A percentile compares a stretch with the other conserved stretches of the same genome.
phyloP scores from a whole-genome alignment of 2,329 filamentous ascomycete species.

The Nannizzia gypsea region DNA sequence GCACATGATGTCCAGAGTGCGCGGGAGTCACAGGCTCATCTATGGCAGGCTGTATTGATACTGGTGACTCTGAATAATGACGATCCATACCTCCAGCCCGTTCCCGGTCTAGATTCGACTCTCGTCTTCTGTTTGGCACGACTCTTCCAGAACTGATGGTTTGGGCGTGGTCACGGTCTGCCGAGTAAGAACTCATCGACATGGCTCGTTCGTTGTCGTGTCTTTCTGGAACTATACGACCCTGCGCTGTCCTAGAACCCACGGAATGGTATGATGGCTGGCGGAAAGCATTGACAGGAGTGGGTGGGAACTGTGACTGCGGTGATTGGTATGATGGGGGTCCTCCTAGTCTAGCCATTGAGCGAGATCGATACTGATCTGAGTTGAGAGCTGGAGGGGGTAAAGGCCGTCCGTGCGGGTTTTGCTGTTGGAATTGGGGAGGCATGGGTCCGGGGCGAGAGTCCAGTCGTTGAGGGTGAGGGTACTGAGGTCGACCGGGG shows the following conservation, averaged over 20 bases:
- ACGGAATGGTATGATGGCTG: slow-evolving; percentile 57
- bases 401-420: slow-evolving; percentile 45
- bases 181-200: slow-evolving; percentile 79
- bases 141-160: slow-evolving; percentile 79
- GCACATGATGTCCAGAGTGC: slow-evolving; percentile 5
- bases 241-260: slow-evolving; percentile 75
- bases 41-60: slow-evolving; percentile 41
- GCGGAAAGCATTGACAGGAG: slow-evolving; percentile 64
- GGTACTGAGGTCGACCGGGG: slow-evolving; percentile 57
- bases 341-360: slow-evolving; percentile 64
- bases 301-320: slow-evolving; percentile 47
- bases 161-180: slow-evolving; percentile 66
- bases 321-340: slow-evolving; percentile 60
- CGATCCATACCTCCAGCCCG: slow-evolving; percentile 21
- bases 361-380: slow-evolving; percentile 85
- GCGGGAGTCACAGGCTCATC: slow-evolving; percentile 8
- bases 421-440: slow-evolving; percentile 47
- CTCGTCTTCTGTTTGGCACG: slow-evolving; percentile 64
- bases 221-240: slow-evolving; percentile 78
- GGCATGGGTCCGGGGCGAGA: slow-evolving; percentile 42
- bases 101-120: slow-evolving; percentile 34
- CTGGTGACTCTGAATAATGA: slow-evolving; percentile 24
- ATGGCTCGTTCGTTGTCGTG: slow-evolving; percentile 90
- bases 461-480: slow-evolving; percentile 59
- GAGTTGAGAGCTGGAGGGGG: slow-evolving; percentile 64